Base-by-base conservation (phyloP, 139 green algal genomes). In the Nannochloris sp. region DNA sequence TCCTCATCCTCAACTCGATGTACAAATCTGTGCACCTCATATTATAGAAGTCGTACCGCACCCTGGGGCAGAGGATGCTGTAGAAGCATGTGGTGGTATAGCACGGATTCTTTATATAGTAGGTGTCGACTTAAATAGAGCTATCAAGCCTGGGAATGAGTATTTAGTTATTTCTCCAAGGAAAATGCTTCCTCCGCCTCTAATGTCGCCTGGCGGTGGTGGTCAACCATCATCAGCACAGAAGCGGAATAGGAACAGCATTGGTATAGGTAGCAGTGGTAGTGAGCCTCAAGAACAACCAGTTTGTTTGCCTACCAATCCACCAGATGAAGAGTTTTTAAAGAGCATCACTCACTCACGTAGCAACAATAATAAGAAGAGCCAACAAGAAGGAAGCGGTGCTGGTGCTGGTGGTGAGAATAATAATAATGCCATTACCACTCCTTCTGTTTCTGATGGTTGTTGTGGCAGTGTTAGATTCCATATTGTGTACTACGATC, bases 61-160 rank as follows among this genome's bases (percentile, higher is more conserved):
- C 6, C 71, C 54, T 2, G 82, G 80, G 4, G 81, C 83, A 2
- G 81, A 89, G 38, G 75, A 84, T 15, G 78, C 77, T 0, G 67
- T 89, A 27, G 31, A 6, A 0, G 48, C 42, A 24, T 87, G 76
- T 23, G 87, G 87, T 15, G 87, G 87, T 24, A 66, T 90, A 31
- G 6, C 34, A 9, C 55, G 64, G 7, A 65, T 91, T 23, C 68
- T 93, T 60, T 3, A 15, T 12, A 59, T 61, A 3, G 66, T 61
- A 3, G 81, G 72, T 2, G 38, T 83, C 35, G 57, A 81, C 61
- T 19, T 75, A 27, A 5, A 32, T 12, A 37, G 55, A 3, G 65
- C 60, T 13, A 39, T 73, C 42, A 51, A 51, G 42, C 42, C 42
- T 19, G 42, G 19, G 42, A 51, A 19, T n/a, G n/a, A n/a, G n/a